Conservation (phyloP, 768 basidiomycete genomes). For the Leccinum sublutescens region DNA sequence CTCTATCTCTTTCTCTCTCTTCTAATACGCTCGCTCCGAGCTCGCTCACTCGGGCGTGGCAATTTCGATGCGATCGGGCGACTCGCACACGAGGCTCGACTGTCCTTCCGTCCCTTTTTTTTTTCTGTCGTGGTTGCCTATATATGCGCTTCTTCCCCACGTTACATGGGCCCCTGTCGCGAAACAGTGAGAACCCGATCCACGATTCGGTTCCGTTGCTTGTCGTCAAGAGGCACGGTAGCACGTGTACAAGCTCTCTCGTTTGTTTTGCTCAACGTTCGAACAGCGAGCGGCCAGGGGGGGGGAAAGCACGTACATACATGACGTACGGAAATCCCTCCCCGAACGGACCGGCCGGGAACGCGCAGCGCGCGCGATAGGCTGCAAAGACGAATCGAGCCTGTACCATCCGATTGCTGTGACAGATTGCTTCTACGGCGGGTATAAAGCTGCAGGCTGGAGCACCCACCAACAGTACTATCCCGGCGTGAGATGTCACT, state of each 20-base stretch:
- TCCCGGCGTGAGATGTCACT: conserved; percentile 2
- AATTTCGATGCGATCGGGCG: not conserved
- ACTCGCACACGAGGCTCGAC: not conserved
- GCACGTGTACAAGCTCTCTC: not conserved
- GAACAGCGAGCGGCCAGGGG: not conserved
- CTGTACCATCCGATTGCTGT: not conserved
- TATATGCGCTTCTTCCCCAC: conserved; percentile 10
- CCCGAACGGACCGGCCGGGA: not conserved
- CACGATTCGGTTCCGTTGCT: not conserved
- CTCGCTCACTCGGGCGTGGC: not conserved
- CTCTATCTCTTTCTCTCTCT: not conserved
- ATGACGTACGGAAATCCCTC: not conserved
- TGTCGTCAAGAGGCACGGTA: not conserved
- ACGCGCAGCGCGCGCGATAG: not conserved
- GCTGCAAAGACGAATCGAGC: not conserved
- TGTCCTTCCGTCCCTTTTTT: not conserved
- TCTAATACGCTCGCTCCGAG: not conserved
- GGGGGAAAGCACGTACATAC: not conserved
- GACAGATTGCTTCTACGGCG: not conserved
- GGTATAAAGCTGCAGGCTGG: conserved; percentile 2
- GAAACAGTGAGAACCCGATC: not conserved
- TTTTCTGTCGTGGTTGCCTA: not conserved
- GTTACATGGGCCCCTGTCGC: conserved; percentile 12
- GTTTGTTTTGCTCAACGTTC: not conserved
- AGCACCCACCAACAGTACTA: not conserved